phyloP scores from a whole-genome alignment of 345 rosid genomes.

The Pelargonium nanum region DNA sequence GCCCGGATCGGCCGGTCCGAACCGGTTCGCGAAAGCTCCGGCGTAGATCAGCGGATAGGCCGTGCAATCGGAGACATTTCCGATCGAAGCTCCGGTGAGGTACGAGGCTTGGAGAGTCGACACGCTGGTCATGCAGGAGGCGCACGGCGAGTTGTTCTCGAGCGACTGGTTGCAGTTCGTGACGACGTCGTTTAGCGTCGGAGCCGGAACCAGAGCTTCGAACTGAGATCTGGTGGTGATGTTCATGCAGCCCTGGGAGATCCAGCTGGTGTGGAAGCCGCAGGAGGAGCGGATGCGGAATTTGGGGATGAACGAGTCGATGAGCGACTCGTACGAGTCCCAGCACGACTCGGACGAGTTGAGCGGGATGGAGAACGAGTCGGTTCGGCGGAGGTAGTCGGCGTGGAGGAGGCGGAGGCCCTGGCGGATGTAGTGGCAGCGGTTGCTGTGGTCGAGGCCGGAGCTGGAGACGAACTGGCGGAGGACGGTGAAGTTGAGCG shows the following conservation, averaged over 20 bases:
- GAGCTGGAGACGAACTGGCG: slow-evolving; percentile 14
- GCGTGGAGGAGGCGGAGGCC: slow-evolving; percentile 73
- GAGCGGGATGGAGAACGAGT: slow-evolving; percentile 48
- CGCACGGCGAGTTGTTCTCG: slow-evolving; percentile 62
- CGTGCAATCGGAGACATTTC: slow-evolving; percentile 59
- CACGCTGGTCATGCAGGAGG: slow-evolving; percentile 47
- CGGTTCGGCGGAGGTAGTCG: slow-evolving; percentile 42
- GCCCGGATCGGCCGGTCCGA: slow-evolving; percentile 59
- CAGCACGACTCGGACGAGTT: slow-evolving; percentile 61
- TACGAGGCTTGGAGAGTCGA: slow-evolving; percentile 33
- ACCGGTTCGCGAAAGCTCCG: slow-evolving; percentile 46
- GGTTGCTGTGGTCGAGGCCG: slow-evolving; percentile 9
- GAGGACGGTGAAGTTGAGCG: slow-evolving; percentile 54
- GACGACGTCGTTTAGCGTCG: slow-evolving; percentile 20
- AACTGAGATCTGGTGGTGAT: slow-evolving; percentile 50
- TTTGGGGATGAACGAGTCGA: slow-evolving; percentile 22
- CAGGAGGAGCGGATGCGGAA: slow-evolving; percentile 50
- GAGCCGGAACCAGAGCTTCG: slow-evolving; percentile 30
- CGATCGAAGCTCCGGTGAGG: slow-evolving; percentile 36
- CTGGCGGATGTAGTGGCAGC: slow-evolving; percentile 51
- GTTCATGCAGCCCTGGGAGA: slow-evolving; percentile 66
- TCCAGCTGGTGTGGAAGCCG: slow-evolving; percentile 69
- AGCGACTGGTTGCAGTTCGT: slow-evolving; percentile 56
- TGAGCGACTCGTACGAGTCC: slow-evolving; percentile 34
- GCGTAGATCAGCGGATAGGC: slow-evolving; percentile 59